A percentile compares a stretch with the other conserved stretches of the same genome.
Evolutionary conservation across 495 filamentous ascomycete species (phyloP).

Genomic region (Penicillium dipodomyicola): DNA sequence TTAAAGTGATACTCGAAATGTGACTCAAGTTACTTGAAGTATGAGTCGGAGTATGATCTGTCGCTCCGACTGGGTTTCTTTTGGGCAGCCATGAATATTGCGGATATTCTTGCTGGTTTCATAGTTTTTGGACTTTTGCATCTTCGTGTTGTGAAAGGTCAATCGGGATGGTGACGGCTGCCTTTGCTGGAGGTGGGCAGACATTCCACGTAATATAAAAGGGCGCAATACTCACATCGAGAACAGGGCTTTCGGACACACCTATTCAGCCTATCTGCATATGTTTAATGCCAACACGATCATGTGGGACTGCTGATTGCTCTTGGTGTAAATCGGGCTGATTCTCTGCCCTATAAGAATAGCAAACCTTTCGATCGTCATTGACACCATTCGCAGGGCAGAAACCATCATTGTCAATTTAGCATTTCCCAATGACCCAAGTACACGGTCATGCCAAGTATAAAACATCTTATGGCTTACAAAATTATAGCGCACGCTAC

Average conservation of each 20-base stretch:
- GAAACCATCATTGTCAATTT: slow-evolving; percentile 71
- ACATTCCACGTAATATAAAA: neutral
- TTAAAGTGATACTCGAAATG: too few relatives aligned
- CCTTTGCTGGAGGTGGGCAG: slow-evolving; percentile 45
- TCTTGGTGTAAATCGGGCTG: slow-evolving; percentile 67
- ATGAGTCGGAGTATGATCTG: slow-evolving; percentile 44
- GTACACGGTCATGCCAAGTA: slow-evolving; percentile 66
- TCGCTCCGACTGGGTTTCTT: slow-evolving; percentile 60
- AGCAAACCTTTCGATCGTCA: too few relatives aligned
- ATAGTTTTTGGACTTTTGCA: slow-evolving; percentile 51
- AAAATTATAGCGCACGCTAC: slow-evolving; percentile 30
- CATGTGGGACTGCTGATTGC: slow-evolving; percentile 62
- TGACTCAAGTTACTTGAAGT: too few relatives aligned
- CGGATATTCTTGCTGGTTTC: slow-evolving; percentile 46
- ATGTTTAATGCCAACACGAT: slow-evolving; percentile 62
- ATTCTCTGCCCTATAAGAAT: slow-evolving; percentile 60
- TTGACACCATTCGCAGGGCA: slow-evolving; percentile 20
- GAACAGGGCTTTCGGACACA: slow-evolving; percentile 44
- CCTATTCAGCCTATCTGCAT: slow-evolving; percentile 57
- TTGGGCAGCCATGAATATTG: slow-evolving; percentile 51
- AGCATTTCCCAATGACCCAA: slow-evolving; percentile 70
- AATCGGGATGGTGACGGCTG: slow-evolving; percentile 35
- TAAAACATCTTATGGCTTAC: slow-evolving; percentile 43
- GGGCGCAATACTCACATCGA: neutral
- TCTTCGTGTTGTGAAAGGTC: slow-evolving; percentile 31